Base-by-base conservation (phyloP, 345 rosid genomes). In the Pugionium cornutum region DNA sequence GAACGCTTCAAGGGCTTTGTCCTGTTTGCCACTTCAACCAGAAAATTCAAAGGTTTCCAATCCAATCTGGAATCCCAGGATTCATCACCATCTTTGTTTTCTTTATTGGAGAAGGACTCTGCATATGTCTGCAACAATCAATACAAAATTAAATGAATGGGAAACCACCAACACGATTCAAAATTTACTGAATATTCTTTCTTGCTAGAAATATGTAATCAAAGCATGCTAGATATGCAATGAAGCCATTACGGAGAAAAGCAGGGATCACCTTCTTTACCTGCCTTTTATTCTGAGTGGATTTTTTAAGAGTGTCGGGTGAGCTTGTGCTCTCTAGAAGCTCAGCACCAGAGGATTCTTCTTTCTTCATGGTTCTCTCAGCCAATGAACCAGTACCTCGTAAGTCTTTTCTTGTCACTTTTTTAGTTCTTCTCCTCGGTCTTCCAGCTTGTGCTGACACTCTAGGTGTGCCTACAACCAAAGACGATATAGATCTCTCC, bases 11-110 rank as follows among this genome's bases (percentile, higher is more conserved):
- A 82, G 49, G 84, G 66, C 81, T 91, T 88, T 67, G 92, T 85
- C 79, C 92, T 84, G 51, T 88, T 94, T 25, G 92, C 95, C 64
- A 83, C 99, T 75, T 94, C 99, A 77, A 94, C 95, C 64, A 94
- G 91, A 87, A 78, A 87, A 79, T 87, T 79, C 64, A 94, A 79
- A 11, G 99, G 97, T 65, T 87, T 88, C 99, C 96, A 94, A 79
- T 94, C 91, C 30, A 70, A 70, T 76, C 84, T 88, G 33, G 82
- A 88, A 64, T 83, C 88, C 66, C 79, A 81, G 58, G 84, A 62
- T 76, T 84, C 85, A 63, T 11, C 77, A 61, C 48, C 82, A 64
- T 76, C 76, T 68, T 74, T 81, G 36, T 54, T 73, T 48, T 76
- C 84, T 64, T 66, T 68, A 52, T 68, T 64, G 11, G 71, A 49